phyloP scores from a whole-genome alignment of 108 stramenopile genomes.

The Cyclotella cryptica region DNA sequence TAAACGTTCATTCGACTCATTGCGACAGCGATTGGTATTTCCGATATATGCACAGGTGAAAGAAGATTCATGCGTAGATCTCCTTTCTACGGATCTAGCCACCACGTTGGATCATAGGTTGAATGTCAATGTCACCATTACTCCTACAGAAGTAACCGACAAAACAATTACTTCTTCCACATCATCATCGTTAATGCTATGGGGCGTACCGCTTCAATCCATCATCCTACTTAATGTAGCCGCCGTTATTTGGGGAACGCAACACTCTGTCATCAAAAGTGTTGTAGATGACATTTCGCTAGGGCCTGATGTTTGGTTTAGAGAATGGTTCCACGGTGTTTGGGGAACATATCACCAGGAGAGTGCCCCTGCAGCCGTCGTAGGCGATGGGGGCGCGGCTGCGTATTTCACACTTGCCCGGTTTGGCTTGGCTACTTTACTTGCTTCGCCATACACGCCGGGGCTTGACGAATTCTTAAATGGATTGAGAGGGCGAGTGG shows the following conservation, averaged over 20 bases:
- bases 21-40: not conserved
- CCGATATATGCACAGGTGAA: not conserved
- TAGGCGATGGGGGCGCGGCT: conserved; percentile 44
- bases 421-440: conserved; percentile 71
- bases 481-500: not conserved
- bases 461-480: conserved; percentile 26
- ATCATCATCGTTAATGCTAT: not conserved
- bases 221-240: conserved; percentile 73
- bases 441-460: conserved; percentile 69
- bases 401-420: conserved; percentile 71
- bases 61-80: not conserved
- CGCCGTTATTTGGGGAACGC: conserved; percentile 87
- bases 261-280: conserved; percentile 87
- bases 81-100: not conserved
- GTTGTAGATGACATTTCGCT: conserved; percentile 57
- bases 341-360: not conserved
- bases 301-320: conserved; percentile 13
- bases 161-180: not conserved
- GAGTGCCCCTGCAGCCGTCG: not conserved
- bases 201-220: conserved; percentile 58
- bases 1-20: not conserved
- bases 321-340: conserved; percentile 14
- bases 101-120: not conserved
- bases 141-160: not conserved
- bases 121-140: not conserved